Percentiles rank a stretch among this genome's conserved stretches.
Evolutionary conservation across 108 stramenopile genomes (phyloP).

Genomic region (Craspedostauros australis): DNA sequence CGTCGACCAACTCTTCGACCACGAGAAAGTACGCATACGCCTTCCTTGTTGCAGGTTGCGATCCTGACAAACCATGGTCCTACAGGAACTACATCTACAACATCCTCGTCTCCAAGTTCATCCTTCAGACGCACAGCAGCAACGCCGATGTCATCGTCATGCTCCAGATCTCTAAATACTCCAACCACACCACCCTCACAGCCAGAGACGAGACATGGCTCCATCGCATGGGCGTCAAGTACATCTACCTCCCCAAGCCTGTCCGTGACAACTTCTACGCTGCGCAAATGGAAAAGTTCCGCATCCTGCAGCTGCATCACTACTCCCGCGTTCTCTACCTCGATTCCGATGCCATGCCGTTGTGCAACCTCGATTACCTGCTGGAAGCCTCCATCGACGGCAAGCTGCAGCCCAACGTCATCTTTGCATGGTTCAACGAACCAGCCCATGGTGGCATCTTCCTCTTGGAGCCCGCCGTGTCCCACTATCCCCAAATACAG

Average conservation of each 20-base stretch:
- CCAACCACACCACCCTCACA: slow-evolving; percentile 8
- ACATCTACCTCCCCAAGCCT: slow-evolving; percentile 23
- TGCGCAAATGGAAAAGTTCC: slow-evolving; percentile 41
- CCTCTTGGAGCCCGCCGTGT: slow-evolving; percentile 22
- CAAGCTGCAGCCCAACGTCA: slow-evolving; percentile 15
- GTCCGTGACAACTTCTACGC: slow-evolving; percentile 30
- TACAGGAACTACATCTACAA: slow-evolving; percentile 37
- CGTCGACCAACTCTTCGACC: too few species aligned
- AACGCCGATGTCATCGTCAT: slow-evolving; percentile 39
- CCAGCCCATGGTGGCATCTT: slow-evolving; percentile 44
- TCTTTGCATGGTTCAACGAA: slow-evolving; percentile 23
- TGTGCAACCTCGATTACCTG: slow-evolving; percentile 46
- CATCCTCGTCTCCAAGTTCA: slow-evolving; percentile 26
- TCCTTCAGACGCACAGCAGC: slow-evolving; percentile 8
- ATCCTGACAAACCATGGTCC: slow-evolving; percentile 20
- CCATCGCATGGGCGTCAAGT: slow-evolving; percentile 14
- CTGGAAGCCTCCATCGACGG: slow-evolving; percentile 22
- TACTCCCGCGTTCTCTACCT: slow-evolving; percentile 49
- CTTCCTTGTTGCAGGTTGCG: slow-evolving; percentile 35
- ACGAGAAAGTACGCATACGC: slow-evolving; percentile 35
- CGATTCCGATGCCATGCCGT: slow-evolving; percentile 53
- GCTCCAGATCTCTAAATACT: slow-evolving; percentile 30
- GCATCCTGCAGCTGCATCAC: slow-evolving; percentile 32
- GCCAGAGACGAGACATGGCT: slow-evolving; percentile 6
- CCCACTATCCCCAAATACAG: slow-evolving; percentile 14